phyloP scores from a whole-genome alignment of 192 early-diverging fungal genomes.

The Mortierella antarctica region DNA sequence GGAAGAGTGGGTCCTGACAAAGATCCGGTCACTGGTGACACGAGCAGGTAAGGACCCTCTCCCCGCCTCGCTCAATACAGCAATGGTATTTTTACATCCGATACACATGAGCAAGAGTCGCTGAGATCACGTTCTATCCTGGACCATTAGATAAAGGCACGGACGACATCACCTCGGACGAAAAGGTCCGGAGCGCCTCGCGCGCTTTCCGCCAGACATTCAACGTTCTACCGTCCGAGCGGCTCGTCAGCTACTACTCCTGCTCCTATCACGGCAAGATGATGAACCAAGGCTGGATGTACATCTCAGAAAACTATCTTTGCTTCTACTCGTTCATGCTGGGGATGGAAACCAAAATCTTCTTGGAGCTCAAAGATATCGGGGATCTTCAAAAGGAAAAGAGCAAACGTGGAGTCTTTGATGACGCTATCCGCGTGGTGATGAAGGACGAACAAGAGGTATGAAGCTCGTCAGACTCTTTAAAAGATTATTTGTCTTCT shows the following conservation, averaged over 20 bases:
- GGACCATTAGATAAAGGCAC: slow-evolving; percentile 68
- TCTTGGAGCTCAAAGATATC: slow-evolving; percentile 93
- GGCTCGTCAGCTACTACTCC: slow-evolving; percentile 95
- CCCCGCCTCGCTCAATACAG: too few species aligned
- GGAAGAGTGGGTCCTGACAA: slow-evolving; percentile 89
- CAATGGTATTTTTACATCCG: background rate
- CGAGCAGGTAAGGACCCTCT: slow-evolving; percentile 66
- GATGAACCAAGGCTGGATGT: slow-evolving; percentile 97
- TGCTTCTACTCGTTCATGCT: slow-evolving; percentile 97
- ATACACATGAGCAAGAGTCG: background rate
- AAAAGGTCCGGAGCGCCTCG: slow-evolving; percentile 88
- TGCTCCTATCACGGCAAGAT: slow-evolving; percentile 86
- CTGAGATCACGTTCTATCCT: background rate
- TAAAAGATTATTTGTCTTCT: background rate
- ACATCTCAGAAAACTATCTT: slow-evolving; percentile 91
- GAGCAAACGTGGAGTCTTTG: slow-evolving; percentile 90
- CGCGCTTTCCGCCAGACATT: slow-evolving; percentile 92
- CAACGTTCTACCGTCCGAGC: slow-evolving; percentile 80
- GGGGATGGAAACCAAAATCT: slow-evolving; percentile 91
- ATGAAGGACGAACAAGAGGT: slow-evolving; percentile 86
- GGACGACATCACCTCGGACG: slow-evolving; percentile 86
- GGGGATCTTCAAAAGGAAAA: slow-evolving; percentile 88
- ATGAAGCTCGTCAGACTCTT: background rate
- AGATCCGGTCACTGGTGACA: slow-evolving; percentile 89
- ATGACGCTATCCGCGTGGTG: slow-evolving; percentile 88